Base-by-base conservation (phyloP, 2,329 filamentous ascomycete species). In the Beauveria caledonica region DNA sequence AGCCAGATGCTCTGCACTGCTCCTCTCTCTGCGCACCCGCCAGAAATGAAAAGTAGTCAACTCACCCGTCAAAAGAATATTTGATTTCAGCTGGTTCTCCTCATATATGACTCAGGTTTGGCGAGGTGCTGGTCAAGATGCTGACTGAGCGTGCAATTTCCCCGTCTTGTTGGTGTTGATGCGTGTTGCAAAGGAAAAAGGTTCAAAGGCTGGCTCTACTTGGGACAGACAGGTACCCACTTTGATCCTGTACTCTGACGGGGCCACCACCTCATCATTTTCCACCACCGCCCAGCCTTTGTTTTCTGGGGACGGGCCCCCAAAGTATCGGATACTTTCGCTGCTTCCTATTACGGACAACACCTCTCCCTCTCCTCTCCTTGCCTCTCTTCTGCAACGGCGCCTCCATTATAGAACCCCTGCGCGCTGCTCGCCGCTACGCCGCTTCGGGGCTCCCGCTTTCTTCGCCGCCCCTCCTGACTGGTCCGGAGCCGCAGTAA, bases 401-500 rank as follows among this genome's bases (percentile, higher is more conserved):
- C 42, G 33, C 36, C 27, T 36, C 57, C 49, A 60, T 45, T n/a
- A 45, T 15, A 8, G 36, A 17, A n/a, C 25, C 15, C 25, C 49
- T 45, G n/a, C 6, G 11, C 23, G 19, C 58, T 5, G 25, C 15
- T 19, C 23, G 8, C n/a, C 57, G 57, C 58, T 60, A 60, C 40
- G 33, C 58, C 15, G 7, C 29, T 60, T 60, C 17, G 10, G 40
- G 19, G 23, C 19, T 36, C 15, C 19, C 44, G 23, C n/a, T 11
- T 11, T 29, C 21, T 29, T 23, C 33, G 40, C 29, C 36, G 50
- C 23, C 17, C 19, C 5, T 19, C 0, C 15, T 50, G 21, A 52
- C 53, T 61, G 52, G 59, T n/a, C 51, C 59, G 59, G 59, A 61
- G 45, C 6, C 29, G 42, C 44, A 53, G 59, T 49, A 56, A 61